Conservation (phyloP, 208 protist genomes). For the Wallacemonas sp. region DNA sequence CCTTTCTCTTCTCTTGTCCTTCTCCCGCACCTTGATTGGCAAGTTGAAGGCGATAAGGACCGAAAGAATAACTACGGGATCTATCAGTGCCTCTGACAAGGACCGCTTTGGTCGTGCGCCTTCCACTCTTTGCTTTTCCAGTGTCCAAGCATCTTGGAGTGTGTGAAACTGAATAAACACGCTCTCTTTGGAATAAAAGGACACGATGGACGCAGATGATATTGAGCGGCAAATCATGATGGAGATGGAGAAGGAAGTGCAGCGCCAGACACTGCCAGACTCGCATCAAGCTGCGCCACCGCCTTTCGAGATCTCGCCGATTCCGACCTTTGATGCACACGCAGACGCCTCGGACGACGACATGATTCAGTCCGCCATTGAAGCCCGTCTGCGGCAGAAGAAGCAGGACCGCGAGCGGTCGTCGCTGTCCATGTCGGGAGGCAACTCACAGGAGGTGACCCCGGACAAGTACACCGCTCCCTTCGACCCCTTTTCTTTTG, state of each 20-base stretch:
- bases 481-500: not conserved
- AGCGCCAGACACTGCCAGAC: conserved; percentile 17
- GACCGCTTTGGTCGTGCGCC: too few relatives aligned
- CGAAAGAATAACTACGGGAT: too few relatives aligned
- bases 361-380: conserved; percentile 44
- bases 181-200: too few relatives aligned
- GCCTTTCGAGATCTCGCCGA: conserved; percentile 44
- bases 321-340: conserved; percentile 20
- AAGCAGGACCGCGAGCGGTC: conserved; percentile 19
- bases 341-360: conserved; percentile 28
- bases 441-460: not conserved
- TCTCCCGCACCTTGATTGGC: not conserved
- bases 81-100: too few relatives aligned
- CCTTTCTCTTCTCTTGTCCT: not conserved
- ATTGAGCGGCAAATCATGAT: conserved; percentile 75
- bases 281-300: conserved; percentile 16
- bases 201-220: conserved; percentile 47
- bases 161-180: too few relatives aligned
- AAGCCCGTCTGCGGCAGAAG: conserved; percentile 41
- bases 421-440: not conserved
- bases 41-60: too few relatives aligned
- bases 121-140: not conserved
- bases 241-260: conserved; percentile 79
- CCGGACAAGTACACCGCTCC: not conserved
- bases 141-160: not conserved